Evolutionary conservation across 2,329 filamentous ascomycete species (phyloP).

Genomic region (Calycina herbarum): DNA sequence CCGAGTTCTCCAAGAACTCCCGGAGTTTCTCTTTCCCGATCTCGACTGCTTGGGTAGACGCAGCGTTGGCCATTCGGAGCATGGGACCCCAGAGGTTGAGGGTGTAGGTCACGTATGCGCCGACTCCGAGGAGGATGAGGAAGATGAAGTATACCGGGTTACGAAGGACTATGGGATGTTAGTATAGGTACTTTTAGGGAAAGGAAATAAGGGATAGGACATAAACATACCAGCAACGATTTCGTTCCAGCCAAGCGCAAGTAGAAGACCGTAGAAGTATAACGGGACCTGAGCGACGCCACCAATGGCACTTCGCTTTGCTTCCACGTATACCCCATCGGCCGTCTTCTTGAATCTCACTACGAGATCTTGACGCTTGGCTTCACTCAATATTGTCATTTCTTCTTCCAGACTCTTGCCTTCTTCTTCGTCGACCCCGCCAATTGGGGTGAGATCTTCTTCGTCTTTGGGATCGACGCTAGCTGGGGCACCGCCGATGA

Average conservation of each 20-base stretch:
- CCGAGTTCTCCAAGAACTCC: conserved; percentile 85
- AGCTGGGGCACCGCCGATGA: conserved; percentile 76
- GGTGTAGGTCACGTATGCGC: conserved; percentile 85
- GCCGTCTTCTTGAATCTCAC: conserved; percentile 98
- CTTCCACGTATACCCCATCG: conserved; percentile 96
- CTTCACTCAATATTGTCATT: conserved; percentile 89
- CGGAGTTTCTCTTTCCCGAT: conserved; percentile 89
- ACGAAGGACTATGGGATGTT: conserved; percentile 67
- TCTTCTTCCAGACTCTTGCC: conserved; percentile 95
- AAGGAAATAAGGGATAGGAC: too few relatives aligned
- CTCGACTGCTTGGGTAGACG: conserved; percentile 79
- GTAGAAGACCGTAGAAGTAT: conserved; percentile 88
- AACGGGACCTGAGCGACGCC: conserved; percentile 90
- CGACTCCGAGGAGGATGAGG: conserved; percentile 72
- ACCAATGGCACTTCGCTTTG: conserved; percentile 93
- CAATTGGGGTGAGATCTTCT: conserved; percentile 84
- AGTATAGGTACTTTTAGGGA: conserved; percentile 3
- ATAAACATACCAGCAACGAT: conserved; percentile 74
- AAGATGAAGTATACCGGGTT: conserved; percentile 94
- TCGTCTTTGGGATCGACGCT: conserved; percentile 80
- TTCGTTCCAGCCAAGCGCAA: conserved; percentile 98
- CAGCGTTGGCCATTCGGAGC: conserved; percentile 90
- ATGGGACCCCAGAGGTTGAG: conserved; percentile 96
- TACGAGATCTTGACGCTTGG: conserved; percentile 86
- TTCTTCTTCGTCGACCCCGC: conserved; percentile 91